phyloP scores from a whole-genome alignment of 176 grass and related monocot species.

The Oryza australiensis region DNA sequence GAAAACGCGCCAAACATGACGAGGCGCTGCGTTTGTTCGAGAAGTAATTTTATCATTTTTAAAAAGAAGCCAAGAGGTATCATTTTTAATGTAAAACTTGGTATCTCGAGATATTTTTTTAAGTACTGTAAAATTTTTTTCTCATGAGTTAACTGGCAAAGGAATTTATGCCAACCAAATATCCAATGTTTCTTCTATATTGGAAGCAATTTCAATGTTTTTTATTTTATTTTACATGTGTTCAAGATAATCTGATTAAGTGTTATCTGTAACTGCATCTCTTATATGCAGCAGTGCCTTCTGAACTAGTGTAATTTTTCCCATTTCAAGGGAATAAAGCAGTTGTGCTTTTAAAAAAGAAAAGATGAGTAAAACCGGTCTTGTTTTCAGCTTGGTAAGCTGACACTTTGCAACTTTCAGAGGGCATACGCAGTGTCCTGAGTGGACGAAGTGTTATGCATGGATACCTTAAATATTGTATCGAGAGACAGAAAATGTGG shows the following conservation, averaged over 20 bases:
- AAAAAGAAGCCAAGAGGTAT: too few relatives aligned
- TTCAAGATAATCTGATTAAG: not conserved
- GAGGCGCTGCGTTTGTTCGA: too few relatives aligned
- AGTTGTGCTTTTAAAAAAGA: not conserved
- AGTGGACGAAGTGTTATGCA: conserved; percentile 29
- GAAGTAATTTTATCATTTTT: too few relatives aligned
- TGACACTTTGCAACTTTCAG: not conserved
- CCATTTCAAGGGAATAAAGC: not conserved
- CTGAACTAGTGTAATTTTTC: not conserved
- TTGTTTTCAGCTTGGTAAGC: not conserved
- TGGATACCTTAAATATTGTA: conserved; percentile 58
- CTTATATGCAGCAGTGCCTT: not conserved
- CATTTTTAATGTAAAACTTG: too few relatives aligned
- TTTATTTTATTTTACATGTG: not conserved
- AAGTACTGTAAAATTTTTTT: too few relatives aligned
- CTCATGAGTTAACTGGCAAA: not conserved
- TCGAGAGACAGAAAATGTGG: conserved; percentile 12
- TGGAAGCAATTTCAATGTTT: not conserved
- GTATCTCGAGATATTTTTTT: too few relatives aligned
- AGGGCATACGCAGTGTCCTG: not conserved
- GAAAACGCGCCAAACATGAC: not conserved
- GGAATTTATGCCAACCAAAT: not conserved
- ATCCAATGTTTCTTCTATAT: not conserved
- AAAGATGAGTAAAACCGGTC: not conserved
- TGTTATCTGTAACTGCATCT: not conserved